Conservation (phyloP, 306 rosid species). For the Aeschynomene evenia region DNA sequence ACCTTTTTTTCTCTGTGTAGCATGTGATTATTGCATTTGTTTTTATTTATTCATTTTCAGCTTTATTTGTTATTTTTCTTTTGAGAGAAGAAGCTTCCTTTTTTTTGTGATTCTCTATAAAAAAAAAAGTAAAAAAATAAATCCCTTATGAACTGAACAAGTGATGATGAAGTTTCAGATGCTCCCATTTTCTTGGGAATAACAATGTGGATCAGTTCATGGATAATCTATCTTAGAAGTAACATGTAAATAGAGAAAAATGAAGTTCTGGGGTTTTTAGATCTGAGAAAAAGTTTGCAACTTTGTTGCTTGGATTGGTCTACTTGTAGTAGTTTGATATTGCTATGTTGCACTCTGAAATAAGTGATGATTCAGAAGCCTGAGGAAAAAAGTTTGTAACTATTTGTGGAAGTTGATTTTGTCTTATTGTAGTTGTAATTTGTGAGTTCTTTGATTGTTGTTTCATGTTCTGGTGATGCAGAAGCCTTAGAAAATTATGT, state of each 20-base stretch:
- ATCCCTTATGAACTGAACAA: background rate
- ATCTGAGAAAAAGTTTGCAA: conserved; percentile 32
- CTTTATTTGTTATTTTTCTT: background rate
- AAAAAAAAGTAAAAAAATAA: background rate
- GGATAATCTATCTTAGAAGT: background rate
- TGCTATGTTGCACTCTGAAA: conserved; percentile 16
- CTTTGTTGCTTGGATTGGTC: background rate
- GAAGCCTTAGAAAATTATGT: background rate
- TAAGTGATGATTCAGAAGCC: background rate
- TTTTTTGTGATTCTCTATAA: conserved; percentile 10
- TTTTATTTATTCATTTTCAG: background rate
- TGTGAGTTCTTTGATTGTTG: too few species aligned
- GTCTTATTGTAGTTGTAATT: too few species aligned
- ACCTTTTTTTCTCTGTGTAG: background rate
- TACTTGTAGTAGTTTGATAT: background rate
- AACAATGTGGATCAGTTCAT: conserved; percentile 34
- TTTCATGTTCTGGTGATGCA: too few species aligned
- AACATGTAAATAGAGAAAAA: conserved; percentile 2
- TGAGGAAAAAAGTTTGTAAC: too few species aligned
- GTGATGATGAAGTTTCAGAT: conserved; percentile 6
- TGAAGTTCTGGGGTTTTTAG: conserved; percentile 24
- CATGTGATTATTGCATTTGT: conserved; percentile 17
- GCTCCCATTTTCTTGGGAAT: conserved; percentile 1
- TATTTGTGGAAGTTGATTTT: too few species aligned
- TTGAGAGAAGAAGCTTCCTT: background rate